These are phyloP conservation scores for Candida verbasci DNA, from an alignment of 805 yeast genomes.

Conservation along the genomic window DNA sequence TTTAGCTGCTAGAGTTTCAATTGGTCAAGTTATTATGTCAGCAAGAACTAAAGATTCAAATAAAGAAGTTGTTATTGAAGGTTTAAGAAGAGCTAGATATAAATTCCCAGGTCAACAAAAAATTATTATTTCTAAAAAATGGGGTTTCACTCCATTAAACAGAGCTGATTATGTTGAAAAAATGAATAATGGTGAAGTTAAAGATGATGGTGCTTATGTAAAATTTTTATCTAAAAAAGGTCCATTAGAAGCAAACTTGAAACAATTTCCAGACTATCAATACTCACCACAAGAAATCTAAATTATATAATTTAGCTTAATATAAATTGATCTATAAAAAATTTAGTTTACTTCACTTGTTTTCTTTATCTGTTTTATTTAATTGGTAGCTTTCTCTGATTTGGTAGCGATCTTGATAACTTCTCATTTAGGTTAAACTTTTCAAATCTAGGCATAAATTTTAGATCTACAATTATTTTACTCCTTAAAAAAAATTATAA, in stretches of 20 bases:
- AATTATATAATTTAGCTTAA: constrained; percentile 4
- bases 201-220: constrained; percentile 99
- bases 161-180: constrained; percentile 93
- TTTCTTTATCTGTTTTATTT: too few species aligned
- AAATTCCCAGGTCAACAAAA: constrained; percentile 99
- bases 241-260: constrained; percentile 85
- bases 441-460: background rate
- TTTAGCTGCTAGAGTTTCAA: constrained; percentile 97
- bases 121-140: constrained; percentile 98
- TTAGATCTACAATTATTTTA: too few species aligned
- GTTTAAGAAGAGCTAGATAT: constrained; percentile 99
- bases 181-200: constrained; percentile 97
- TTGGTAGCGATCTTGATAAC: background rate
- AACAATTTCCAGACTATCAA: constrained; percentile 87
- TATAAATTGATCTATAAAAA: too few species aligned
- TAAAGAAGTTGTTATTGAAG: constrained; percentile 97
- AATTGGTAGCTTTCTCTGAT: too few species aligned
- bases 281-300: constrained; percentile 25
- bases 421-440: background rate
- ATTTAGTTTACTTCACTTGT: too few species aligned
- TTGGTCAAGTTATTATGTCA: constrained; percentile 97
- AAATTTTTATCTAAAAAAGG: constrained; percentile 98
- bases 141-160: constrained; percentile 99
- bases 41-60: constrained; percentile 97
- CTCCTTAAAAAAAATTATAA: background rate